Evolutionary conservation across 306 rosid genomes (phyloP).

Genomic region (Cyamopsis tetragonoloba): DNA sequence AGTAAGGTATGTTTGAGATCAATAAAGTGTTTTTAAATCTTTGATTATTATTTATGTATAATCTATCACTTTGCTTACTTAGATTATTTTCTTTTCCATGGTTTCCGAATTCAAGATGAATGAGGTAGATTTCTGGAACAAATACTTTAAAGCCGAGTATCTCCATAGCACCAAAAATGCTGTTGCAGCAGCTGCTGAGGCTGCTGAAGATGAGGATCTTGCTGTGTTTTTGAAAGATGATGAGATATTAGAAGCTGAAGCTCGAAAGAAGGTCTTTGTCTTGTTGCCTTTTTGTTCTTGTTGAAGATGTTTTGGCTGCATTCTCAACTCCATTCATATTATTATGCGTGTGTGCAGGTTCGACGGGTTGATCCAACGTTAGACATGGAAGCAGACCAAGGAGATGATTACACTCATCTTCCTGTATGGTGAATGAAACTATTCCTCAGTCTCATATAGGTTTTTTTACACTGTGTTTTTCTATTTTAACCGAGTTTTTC

Average conservation of each 20-base stretch:
- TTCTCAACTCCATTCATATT: slow-evolving; percentile 22
- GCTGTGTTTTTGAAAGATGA: slow-evolving; percentile 88
- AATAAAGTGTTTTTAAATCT: slow-evolving; percentile 4
- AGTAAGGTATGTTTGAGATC: slow-evolving; percentile 56
- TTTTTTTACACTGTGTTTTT: background rate
- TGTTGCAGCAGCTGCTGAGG: slow-evolving; percentile 92
- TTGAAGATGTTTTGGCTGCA: slow-evolving; percentile 13
- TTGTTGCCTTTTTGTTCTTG: slow-evolving; percentile 3
- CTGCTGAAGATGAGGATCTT: slow-evolving; percentile 98
- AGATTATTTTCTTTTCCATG: slow-evolving; percentile 19
- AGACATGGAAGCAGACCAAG: slow-evolving; percentile 97
- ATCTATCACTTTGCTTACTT: slow-evolving; percentile 1
- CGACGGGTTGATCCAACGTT: slow-evolving; percentile 90
- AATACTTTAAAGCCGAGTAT: slow-evolving; percentile 92
- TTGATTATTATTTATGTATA: slow-evolving; percentile 2
- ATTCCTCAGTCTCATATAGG: slow-evolving; percentile 27
- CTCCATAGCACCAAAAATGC: slow-evolving; percentile 80
- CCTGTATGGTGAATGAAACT: slow-evolving; percentile 66
- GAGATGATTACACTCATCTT: slow-evolving; percentile 95
- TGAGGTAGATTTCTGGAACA: slow-evolving; percentile 90
- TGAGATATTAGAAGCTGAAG: slow-evolving; percentile 78
- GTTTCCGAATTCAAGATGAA: slow-evolving; percentile 58
- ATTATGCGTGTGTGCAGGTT: slow-evolving; percentile 45
- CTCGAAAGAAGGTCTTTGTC: slow-evolving; percentile 68
- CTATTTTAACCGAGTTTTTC: background rate